Base-by-base conservation (phyloP, 495 filamentous ascomycete species). In the Sporormia fimetaria region DNA sequence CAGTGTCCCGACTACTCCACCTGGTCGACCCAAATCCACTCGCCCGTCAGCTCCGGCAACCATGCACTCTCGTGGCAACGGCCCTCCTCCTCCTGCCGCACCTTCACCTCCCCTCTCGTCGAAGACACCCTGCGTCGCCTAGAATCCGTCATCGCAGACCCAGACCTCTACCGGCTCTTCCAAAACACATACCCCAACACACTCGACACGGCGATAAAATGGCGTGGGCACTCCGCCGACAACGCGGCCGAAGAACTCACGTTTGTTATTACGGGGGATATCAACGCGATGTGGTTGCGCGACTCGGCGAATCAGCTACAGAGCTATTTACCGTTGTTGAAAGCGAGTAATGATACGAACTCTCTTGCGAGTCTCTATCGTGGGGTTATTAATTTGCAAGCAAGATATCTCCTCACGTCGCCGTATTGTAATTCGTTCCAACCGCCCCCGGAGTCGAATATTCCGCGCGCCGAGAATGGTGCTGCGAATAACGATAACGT, bases 211-310 rank as follows among this genome's bases (percentile, higher is more conserved):
- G 74, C 78, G 2, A 66, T 83, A 42, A 68, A 66, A 34, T 81
- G 74, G 75, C 72, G 65, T 46, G 78, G 75, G 15, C 67, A 66
- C 39, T 70, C 74, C 15, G 56, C 58, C 49, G 57, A 67, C 40
- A 69, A 73, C 4, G 1, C 40, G 4, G 72, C 74, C 33, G 71
- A 78, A 46, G 75, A 80, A 56, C 59, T 80, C 29, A 71, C 74
- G 7, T 78, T 77, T 45, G 59, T 78, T 20, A 75, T 78, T 47
- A 78, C 75, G 9, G 74, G 75, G 18, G 73, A 78, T 50, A 76
- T 76, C 57, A 70, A 78, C 44, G 75, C 77, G 34, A 80, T 81
- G 75, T 81, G 78, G 78, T 62, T 83, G 31, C 67, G 78, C 20
- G 78, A 81, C 52, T 75, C 69, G 18, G 69, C 76, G 21, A 81